A percentile compares a stretch with the other conserved stretches of the same genome.
Conservation (phyloP, 495 filamentous ascomycete genomes). For the Chlorociboria aeruginascens region DNA sequence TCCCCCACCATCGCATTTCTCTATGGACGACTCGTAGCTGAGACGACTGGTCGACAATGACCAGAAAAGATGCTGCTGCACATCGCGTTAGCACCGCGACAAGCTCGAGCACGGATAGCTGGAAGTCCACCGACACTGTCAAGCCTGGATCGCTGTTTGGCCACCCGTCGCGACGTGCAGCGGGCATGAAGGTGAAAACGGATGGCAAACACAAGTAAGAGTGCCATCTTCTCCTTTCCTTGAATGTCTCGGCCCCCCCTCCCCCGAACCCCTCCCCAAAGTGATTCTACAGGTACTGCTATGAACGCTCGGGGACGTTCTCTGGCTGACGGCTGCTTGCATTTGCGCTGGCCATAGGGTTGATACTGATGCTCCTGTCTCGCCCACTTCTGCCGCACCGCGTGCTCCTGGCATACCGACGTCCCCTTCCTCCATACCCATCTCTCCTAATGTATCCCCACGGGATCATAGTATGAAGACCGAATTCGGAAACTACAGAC, state of each 20-base stretch:
- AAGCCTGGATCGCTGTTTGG: conserved; percentile 28
- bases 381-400: conserved; percentile 32
- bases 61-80: conserved; percentile 39
- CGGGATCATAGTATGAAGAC: conserved; percentile 34
- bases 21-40: conserved; percentile 16
- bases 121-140: conserved; percentile 45
- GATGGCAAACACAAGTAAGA: conserved; percentile 34
- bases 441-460: conserved; percentile 32
- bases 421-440: conserved; percentile 35
- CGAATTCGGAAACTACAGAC: conserved; percentile 53
- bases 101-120: conserved; percentile 48
- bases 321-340: conserved; percentile 21
- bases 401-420: conserved; percentile 24
- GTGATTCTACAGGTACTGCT: neutral
- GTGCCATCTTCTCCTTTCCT: conserved; percentile 1
- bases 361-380: conserved; percentile 39
- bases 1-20: neutral
- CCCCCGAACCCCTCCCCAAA: no score
- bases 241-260: conserved; percentile 8
- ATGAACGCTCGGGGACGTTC: conserved; percentile 13
- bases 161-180: conserved; percentile 29
- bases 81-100: conserved; percentile 48
- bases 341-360: conserved; percentile 16
- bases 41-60: conserved; percentile 35
- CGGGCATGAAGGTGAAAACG: conserved; percentile 46